Evolutionary conservation across 345 rosid genomes (phyloP).

Genomic region (Bruguiera sexangula): DNA sequence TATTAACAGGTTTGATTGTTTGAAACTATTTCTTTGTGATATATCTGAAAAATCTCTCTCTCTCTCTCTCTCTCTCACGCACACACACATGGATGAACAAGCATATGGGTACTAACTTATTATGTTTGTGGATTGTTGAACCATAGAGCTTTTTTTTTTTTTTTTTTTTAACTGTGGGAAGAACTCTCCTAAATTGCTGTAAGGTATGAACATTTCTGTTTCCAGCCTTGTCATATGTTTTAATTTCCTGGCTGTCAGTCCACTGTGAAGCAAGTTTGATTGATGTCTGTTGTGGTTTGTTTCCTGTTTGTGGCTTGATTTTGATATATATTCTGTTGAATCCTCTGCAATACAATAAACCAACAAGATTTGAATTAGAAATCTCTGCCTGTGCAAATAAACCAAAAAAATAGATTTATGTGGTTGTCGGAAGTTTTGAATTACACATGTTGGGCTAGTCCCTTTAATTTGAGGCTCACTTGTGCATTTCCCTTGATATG

Average conservation of each 20-base stretch:
- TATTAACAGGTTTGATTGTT: neutral
- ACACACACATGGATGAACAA: no score
- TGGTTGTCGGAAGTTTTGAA: neutral
- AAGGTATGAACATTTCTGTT: neutral
- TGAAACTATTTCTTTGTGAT: neutral
- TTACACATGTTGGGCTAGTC: neutral
- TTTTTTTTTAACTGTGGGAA: neutral
- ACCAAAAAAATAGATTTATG: no score
- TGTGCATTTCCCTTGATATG: neutral
- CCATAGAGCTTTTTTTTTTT: neutral
- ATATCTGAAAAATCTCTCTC: neutral
- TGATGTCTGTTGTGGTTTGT: neutral
- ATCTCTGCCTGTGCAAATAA: no score
- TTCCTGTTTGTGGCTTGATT: neutral
- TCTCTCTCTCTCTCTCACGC: neutral
- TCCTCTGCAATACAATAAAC: neutral
- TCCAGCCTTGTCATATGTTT: neutral
- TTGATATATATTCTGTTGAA: neutral
- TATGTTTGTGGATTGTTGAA: no score
- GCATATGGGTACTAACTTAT: no score
- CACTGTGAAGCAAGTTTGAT: neutral
- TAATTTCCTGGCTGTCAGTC: neutral
- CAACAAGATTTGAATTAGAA: neutral
- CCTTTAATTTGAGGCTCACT: neutral
- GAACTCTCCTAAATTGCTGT: neutral